Conservation (phyloP, 208 protist genomes). For the Blechomonas ayalai region DNA sequence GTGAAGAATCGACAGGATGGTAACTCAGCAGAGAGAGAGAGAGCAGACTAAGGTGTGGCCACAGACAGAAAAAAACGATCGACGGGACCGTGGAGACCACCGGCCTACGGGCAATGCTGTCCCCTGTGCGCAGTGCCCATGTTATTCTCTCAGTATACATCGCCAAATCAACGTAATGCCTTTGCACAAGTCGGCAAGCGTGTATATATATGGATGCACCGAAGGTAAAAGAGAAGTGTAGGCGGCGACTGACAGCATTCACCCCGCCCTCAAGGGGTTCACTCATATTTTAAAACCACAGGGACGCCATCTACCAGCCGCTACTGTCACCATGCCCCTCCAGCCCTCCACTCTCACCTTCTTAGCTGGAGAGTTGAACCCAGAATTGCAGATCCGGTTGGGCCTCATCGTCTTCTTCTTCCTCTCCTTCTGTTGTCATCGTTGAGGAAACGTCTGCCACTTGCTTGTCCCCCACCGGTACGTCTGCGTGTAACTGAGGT, state of each 20-base stretch:
- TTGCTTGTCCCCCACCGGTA: too few species aligned
- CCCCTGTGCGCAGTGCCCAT: neutral
- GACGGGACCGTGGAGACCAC: neutral
- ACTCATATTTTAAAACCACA: too few species aligned
- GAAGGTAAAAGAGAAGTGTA: too few species aligned
- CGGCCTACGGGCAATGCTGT: neutral
- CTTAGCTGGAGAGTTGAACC: slow-evolving; percentile 12
- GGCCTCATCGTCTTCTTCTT: neutral
- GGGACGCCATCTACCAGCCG: too few species aligned
- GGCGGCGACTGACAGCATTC: too few species aligned
- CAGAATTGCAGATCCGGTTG: slow-evolving; percentile 20
- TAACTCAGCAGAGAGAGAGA: slow-evolving; percentile 5
- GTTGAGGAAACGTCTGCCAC: too few species aligned
- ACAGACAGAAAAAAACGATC: slow-evolving; percentile 1
- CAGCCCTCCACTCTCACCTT: neutral
- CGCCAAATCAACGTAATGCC: too few species aligned
- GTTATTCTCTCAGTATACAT: too few species aligned
- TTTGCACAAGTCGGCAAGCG: neutral
- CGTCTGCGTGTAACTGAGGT: too few species aligned
- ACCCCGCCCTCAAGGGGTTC: too few species aligned
- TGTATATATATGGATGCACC: slow-evolving; percentile 1
- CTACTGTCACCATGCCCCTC: too few species aligned
- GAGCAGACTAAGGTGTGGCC: neutral
- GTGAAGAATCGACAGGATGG: neutral
- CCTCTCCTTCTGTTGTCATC: too few species aligned